Evolutionary conservation across 1,139 yeast species (phyloP).

Genomic region (Yamadazyma diddensiae): DNA sequence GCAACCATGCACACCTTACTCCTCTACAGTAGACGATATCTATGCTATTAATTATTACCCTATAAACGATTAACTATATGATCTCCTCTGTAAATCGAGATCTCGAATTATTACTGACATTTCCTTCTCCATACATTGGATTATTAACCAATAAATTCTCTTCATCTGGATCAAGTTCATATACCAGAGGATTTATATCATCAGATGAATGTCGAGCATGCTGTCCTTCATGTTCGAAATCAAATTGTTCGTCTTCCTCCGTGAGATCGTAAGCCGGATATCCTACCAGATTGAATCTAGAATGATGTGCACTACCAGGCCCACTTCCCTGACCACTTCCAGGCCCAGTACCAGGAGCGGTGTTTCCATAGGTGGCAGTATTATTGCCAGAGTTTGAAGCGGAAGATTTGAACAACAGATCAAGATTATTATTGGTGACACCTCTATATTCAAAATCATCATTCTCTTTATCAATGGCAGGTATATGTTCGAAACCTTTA

Average conservation of each 20-base stretch:
- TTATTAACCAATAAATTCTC: constrained; percentile 14
- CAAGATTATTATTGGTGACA: constrained; percentile 46
- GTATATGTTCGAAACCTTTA: constrained; percentile 12
- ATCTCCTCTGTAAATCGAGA: constrained; percentile 27
- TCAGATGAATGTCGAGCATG: constrained; percentile 10
- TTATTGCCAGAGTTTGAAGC: constrained; percentile 24
- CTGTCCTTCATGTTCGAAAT: constrained; percentile 8
- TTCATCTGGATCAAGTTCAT: constrained; percentile 11
- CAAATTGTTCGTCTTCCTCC: constrained; percentile 15
- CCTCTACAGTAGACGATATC: too few species aligned
- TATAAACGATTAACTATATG: too few species aligned
- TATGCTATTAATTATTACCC: too few species aligned
- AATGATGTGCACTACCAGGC: constrained; percentile 12
- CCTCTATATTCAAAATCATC: constrained; percentile 46
- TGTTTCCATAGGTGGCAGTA: constrained; percentile 12
- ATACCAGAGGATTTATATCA: constrained; percentile 16
- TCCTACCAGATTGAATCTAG: constrained; percentile 14
- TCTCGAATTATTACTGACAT: constrained; percentile 21
- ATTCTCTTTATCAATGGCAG: constrained; percentile 13
- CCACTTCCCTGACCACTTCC: too few species aligned
- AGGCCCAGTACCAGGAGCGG: constrained; percentile 11
- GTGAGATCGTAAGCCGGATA: constrained; percentile 11
- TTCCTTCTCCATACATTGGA: constrained; percentile 17
- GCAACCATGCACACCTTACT: too few species aligned
- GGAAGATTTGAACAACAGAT: constrained; percentile 35